Conservation (phyloP, 176 grass and related monocot species). For the Pontederia paniculata region DNA sequence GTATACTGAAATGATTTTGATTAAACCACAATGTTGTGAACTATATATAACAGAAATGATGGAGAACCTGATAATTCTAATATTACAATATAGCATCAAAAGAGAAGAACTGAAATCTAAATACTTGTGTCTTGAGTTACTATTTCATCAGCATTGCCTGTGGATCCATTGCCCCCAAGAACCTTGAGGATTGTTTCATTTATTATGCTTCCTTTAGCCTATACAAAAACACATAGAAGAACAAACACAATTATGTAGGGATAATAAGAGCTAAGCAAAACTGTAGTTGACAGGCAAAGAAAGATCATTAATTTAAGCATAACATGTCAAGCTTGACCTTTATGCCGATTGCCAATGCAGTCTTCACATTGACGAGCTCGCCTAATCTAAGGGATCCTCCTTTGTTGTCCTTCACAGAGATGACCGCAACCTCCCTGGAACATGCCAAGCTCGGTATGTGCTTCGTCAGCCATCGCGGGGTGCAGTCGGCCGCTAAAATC, state of each 20-base stretch:
- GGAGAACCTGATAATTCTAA: no score
- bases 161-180: not conserved
- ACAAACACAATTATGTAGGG: not conserved
- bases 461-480: slow-evolving; percentile 85
- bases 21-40: no score
- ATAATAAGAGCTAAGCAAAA: slow-evolving; percentile 2
- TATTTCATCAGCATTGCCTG: not conserved
- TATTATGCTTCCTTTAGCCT: slow-evolving; percentile 12
- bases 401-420: slow-evolving; percentile 77
- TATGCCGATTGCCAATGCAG: slow-evolving; percentile 74
- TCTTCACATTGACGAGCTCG: slow-evolving; percentile 54
- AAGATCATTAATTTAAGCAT: not conserved
- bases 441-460: slow-evolving; percentile 61
- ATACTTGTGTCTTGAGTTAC: not conserved
- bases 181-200: slow-evolving; percentile 3
- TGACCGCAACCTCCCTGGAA: slow-evolving; percentile 54
- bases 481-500: slow-evolving; percentile 65
- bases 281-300: not conserved
- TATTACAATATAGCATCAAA: no score
- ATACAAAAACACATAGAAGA: not conserved
- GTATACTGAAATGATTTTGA: no score
- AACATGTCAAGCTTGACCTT: slow-evolving; percentile 28
- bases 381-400: slow-evolving; percentile 74
- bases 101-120: no score
- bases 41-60: no score